Conservation (phyloP, 345 rosid species). For the Eutrema japonicum region DNA sequence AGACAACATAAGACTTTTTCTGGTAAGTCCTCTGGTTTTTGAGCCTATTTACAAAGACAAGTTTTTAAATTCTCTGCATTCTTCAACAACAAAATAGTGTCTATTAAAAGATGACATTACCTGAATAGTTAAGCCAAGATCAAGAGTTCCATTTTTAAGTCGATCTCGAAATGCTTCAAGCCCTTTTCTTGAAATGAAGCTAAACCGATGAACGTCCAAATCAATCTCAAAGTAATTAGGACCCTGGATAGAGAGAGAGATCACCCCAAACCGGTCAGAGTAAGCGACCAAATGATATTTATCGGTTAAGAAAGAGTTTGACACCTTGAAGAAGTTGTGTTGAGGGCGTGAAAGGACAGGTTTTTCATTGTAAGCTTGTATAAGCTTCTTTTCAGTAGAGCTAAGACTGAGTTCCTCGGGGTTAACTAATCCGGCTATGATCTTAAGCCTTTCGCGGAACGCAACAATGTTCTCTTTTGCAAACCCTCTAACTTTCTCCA, state of each 20-base stretch:
- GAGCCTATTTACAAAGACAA: conserved; percentile 59
- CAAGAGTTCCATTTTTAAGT: conserved; percentile 68
- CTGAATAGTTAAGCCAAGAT: conserved; percentile 87
- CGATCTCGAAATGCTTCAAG: conserved; percentile 82
- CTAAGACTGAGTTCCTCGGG: conserved; percentile 79
- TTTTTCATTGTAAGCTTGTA: conserved; percentile 79
- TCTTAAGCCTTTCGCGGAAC: conserved; percentile 88
- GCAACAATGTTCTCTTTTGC: conserved; percentile 71
- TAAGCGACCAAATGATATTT: not conserved
- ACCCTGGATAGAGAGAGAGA: conserved; percentile 53
- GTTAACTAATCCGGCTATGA: conserved; percentile 75
- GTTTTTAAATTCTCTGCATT: not conserved
- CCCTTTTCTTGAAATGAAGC: conserved; percentile 89
- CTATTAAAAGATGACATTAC: conserved; percentile 43
- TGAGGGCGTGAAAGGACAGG: conserved; percentile 92
- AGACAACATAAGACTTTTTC: conserved; percentile 79
- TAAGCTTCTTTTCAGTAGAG: conserved; percentile 83
- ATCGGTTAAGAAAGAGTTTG: not conserved
- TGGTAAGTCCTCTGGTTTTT: conserved; percentile 82
- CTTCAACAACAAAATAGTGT: conserved; percentile 17
- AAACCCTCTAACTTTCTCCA: conserved; percentile 85
- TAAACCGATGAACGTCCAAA: conserved; percentile 85
- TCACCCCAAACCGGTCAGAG: conserved; percentile 2
- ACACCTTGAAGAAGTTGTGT: conserved; percentile 71
- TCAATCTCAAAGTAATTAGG: conserved; percentile 86